phyloP scores from a whole-genome alignment of 1,284 basidiomycete genomes.

The Cryptococcus jaspeensis region DNA sequence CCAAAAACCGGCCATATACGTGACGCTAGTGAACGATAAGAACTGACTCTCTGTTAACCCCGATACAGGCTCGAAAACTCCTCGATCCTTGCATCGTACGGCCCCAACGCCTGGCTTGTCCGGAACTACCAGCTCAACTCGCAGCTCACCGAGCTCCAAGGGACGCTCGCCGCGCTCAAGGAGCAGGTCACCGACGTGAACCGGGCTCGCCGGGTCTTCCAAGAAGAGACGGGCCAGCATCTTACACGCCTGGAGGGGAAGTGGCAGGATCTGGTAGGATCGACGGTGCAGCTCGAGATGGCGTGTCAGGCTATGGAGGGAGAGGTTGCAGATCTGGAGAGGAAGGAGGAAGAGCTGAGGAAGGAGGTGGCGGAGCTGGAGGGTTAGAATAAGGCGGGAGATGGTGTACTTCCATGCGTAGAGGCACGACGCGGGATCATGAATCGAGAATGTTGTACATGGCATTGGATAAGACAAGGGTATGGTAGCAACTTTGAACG shows the following conservation, averaged over 20 bases:
- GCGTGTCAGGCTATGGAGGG: conserved; percentile 48
- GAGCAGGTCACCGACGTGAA: conserved; percentile 78
- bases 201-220: conserved; percentile 73
- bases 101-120: conserved; percentile 85
- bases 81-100: conserved; percentile 79
- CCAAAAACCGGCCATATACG: neutral
- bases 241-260: conserved; percentile 42
- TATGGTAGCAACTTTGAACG: neutral
- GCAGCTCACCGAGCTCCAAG: conserved; percentile 70
- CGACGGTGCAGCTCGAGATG: conserved; percentile 50
- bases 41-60: conserved; percentile 5
- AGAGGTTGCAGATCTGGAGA: conserved; percentile 41
- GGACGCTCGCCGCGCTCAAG: conserved; percentile 67
- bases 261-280: conserved; percentile 48
- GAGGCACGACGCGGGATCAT: no score
- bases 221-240: conserved; percentile 48
- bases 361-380: conserved; percentile 42
- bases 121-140: conserved; percentile 84
- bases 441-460: neutral
- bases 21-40: neutral
- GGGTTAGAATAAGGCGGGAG: conserved; percentile 2
- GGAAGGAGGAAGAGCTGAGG: conserved; percentile 38
- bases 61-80: conserved; percentile 73
- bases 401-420: neutral
- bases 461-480: neutral